phyloP scores from a whole-genome alignment of 169 alveolate genomes.

The Theileria equi region DNA sequence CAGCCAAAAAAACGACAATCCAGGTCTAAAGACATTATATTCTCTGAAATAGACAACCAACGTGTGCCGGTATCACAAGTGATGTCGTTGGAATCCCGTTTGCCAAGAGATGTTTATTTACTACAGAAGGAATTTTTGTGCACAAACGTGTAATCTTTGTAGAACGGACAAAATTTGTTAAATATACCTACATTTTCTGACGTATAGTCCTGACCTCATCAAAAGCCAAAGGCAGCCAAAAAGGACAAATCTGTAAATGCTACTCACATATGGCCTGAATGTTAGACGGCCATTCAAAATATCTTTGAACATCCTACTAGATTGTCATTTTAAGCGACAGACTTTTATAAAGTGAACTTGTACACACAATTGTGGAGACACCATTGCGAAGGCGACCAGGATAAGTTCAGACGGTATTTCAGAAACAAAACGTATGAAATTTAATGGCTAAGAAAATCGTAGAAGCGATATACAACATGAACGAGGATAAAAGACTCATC shows the following conservation, averaged over 20 bases:
- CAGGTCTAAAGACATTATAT: neutral
- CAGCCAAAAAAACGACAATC: neutral
- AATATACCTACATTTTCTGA: neutral
- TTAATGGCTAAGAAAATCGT: too few relatives aligned
- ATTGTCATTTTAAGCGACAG: too few relatives aligned
- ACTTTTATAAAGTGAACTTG: too few relatives aligned
- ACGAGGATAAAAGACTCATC: too few relatives aligned
- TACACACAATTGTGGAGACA: too few relatives aligned
- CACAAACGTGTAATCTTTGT: neutral
- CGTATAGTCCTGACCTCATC: neutral
- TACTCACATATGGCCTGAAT: neutral
- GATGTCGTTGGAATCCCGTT: neutral
- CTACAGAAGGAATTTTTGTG: neutral
- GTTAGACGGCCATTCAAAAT: neutral
- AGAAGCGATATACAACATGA: too few relatives aligned
- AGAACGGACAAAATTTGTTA: too few relatives aligned
- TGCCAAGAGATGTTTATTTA: neutral
- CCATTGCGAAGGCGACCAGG: too few relatives aligned
- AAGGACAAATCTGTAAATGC: neutral
- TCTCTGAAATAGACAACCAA: neutral
- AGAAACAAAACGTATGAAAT: too few relatives aligned
- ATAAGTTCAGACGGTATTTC: too few relatives aligned
- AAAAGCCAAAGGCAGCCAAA: neutral
- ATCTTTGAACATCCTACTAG: too few relatives aligned
- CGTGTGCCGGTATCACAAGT: neutral